Conservation (phyloP, 768 basidiomycete genomes). For the Gloeophyllum trabeum region DNA sequence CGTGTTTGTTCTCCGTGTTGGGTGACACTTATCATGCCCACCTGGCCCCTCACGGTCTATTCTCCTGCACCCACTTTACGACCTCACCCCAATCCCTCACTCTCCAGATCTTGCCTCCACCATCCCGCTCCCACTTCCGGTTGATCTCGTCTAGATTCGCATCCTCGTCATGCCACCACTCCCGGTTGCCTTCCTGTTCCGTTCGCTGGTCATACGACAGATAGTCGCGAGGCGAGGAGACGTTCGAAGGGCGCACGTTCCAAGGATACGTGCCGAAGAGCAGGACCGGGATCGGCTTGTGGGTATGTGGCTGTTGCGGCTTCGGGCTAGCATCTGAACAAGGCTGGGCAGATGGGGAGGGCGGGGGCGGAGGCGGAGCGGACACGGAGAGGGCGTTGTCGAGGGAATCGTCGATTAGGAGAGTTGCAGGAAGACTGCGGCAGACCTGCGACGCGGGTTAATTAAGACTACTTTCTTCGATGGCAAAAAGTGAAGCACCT, state of each 20-base stretch:
- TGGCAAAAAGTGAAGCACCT: constrained; percentile 25
- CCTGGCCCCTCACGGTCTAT: no score
- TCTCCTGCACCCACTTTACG: constrained; percentile 31
- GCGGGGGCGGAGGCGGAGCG: constrained; percentile 34
- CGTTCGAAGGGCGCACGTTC: constrained; percentile 48
- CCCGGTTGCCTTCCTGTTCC: constrained; percentile 31
- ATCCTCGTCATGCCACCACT: constrained; percentile 52
- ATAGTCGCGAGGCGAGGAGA: constrained; percentile 33
- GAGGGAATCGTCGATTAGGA: constrained; percentile 72
- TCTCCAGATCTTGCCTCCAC: constrained; percentile 32
- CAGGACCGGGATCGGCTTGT: constrained; percentile 48
- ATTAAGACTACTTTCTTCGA: constrained; percentile 1
- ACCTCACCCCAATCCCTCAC: constrained; percentile 58
- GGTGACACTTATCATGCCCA: no score
- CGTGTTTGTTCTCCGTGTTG: no score
- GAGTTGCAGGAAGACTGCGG: constrained; percentile 43
- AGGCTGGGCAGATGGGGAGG: no score
- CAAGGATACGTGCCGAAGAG: constrained; percentile 73
- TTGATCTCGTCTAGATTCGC: constrained; percentile 30
- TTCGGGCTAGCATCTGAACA: no score
- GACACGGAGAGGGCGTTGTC: constrained; percentile 53
- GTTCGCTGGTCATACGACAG: constrained; percentile 42
- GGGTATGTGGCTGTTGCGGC: no score
- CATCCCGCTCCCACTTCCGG: constrained; percentile 27
- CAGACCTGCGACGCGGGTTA: constrained; percentile 35